phyloP scores from a whole-genome alignment of 306 rosid species.

The Vigna mungo region DNA sequence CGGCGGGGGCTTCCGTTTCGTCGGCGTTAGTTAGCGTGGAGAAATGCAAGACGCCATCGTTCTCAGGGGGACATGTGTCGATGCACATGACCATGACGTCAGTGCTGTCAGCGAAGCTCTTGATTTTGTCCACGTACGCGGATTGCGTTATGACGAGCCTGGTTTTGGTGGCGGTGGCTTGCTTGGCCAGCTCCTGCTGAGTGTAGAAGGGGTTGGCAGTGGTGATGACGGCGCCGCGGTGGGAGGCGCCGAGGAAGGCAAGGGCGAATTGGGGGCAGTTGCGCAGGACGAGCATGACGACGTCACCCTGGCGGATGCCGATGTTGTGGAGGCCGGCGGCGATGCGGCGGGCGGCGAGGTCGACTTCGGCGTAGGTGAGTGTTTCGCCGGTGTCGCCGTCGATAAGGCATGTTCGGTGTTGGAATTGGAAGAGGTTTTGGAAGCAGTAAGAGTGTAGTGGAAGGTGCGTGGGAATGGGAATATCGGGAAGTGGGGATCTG shows the following conservation, averaged over 20 bases:
- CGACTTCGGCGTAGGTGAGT: conserved; percentile 62
- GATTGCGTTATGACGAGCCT: conserved; percentile 66
- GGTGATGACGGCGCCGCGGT: conserved; percentile 65
- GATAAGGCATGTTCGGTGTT: conserved; percentile 74
- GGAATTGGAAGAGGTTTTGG: conserved; percentile 60
- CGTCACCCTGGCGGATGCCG: conserved; percentile 69
- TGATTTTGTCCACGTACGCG: conserved; percentile 52
- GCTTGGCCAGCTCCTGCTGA: conserved; percentile 63
- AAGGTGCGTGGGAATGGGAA: conserved; percentile 77
- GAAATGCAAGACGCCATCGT: conserved; percentile 31
- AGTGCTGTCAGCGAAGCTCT: conserved; percentile 42
- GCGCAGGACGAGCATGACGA: conserved; percentile 83
- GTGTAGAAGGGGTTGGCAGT: conserved; percentile 80
- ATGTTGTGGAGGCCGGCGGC: conserved; percentile 66
- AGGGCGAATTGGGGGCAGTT: conserved; percentile 77
- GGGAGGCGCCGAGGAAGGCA: conserved; percentile 76
- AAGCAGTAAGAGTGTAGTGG: conserved; percentile 81
- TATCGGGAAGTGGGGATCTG: conserved; percentile 81
- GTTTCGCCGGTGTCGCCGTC: conserved; percentile 59
- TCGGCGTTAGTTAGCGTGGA: conserved; percentile 49
- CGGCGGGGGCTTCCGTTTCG: conserved; percentile 59
- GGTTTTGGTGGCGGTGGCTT: conserved; percentile 56
- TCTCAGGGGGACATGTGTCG: conserved; percentile 41
- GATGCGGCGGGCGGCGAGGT: conserved; percentile 58
- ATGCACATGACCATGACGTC: conserved; percentile 49